Evolutionary conservation across 2,329 filamentous ascomycete genomes (phyloP).

Genomic region (Neofusicoccum sp.): DNA sequence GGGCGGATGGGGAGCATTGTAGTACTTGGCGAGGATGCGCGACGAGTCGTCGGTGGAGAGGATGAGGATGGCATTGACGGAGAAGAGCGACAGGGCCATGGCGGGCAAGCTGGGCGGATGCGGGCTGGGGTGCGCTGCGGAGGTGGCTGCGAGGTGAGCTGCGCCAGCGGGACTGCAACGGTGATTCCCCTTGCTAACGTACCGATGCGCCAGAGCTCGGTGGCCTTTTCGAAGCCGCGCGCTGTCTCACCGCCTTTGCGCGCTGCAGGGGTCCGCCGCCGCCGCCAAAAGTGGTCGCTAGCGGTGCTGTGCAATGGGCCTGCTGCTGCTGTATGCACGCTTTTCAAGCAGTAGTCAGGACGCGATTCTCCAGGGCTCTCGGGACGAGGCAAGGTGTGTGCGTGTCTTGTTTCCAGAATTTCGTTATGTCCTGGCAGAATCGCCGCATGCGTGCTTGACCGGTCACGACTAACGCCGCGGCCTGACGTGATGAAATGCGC

Average conservation of each 20-base stretch:
- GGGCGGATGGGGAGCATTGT: slow-evolving; percentile 69
- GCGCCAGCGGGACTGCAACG: background rate
- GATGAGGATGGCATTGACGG: slow-evolving; percentile 52
- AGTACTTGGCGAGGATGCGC: slow-evolving; percentile 94
- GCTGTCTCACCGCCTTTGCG: slow-evolving; percentile 17
- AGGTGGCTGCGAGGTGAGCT: slow-evolving; percentile 6
- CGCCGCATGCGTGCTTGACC: background rate
- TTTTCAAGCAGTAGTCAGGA: no score
- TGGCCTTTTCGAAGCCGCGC: slow-evolving; percentile 10
- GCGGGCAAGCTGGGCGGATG: background rate
- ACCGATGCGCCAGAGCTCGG: slow-evolving; percentile 9
- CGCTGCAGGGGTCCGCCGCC: background rate
- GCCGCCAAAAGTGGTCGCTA: background rate
- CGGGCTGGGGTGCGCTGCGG: slow-evolving; percentile 1
- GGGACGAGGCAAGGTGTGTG: no score
- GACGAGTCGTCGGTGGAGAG: slow-evolving; percentile 78
- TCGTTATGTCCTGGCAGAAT: background rate
- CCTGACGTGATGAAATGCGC: background rate
- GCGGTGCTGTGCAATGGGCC: no score
- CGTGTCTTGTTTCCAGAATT: no score
- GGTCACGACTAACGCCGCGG: background rate
- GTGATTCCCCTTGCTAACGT: slow-evolving; percentile 19
- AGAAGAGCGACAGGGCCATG: slow-evolving; percentile 56
- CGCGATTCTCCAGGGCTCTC: no score
- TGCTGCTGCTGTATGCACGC: no score